Base-by-base conservation (phyloP, 73 alveolate species). In the Effrenium voratum region DNA sequence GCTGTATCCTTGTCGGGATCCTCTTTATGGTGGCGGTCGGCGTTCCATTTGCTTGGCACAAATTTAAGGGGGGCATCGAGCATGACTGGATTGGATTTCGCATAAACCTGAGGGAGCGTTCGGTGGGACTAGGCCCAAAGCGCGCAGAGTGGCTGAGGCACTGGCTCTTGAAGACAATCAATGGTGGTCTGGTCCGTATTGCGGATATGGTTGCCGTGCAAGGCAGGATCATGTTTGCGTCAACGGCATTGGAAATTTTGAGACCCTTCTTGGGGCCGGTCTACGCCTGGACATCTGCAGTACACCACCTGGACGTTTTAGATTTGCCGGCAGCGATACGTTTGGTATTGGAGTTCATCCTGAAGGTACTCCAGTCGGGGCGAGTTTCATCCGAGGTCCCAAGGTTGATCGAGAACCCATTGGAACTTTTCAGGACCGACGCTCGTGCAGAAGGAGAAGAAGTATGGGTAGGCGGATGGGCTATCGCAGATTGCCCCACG, bases 401-500 rank as follows among this genome's bases (percentile, higher is more conserved):
- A 24, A 2, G 15, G 6, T 1, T 30, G 55, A 57, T 15, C 38
- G 55, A 34, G 1, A 41, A 10, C 1, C 76, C 15, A 38, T 28
- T 15, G n/a, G 93, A 82, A 38, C 49, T 50, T 22, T 84, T 52
- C 43, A 12, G 93, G 28, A 84, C 93, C n/a, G 93, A 84, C 15
- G 93, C 93, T 8, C 36, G 80, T 41, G 93, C 81, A 3, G 93
- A 84, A 55, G 80, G 81, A 13, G 79, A 22, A 41, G 80, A 59
- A 55, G 40, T 84, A 3, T 55, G 57, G 81, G 55, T 84, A 4
- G 93, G 93, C 34, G 93, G 93, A 13, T 84, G 79, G 81, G 93
- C 91, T 19, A 46, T 81, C n/a, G 91, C 45, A 10, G 43, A 47
- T n/a, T 12, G 36, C 59, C 87, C 34, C n/a, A 6, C 63, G 6